Evolutionary conservation across 805 yeast species (phyloP).

Genomic region (Metschnikowia baotianmanensis): DNA sequence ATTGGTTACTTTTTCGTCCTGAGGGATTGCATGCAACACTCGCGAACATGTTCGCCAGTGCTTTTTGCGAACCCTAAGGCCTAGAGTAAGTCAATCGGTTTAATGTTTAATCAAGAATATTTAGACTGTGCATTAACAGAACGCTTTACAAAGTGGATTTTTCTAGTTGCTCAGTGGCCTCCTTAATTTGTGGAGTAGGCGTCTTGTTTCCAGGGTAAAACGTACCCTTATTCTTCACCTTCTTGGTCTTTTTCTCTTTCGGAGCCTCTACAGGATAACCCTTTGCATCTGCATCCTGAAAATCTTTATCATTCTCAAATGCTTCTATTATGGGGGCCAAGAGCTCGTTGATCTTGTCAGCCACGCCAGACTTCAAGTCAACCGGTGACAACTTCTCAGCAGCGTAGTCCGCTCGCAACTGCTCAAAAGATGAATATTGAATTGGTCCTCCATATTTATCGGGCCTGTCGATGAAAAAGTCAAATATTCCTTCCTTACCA

Average conservation of each 20-base stretch:
- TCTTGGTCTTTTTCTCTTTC: conserved; percentile 65
- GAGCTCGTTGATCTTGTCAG: conserved; percentile 76
- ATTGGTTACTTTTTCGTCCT: conserved; percentile 14
- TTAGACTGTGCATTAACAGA: not conserved
- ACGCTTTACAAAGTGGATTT: conserved; percentile 23
- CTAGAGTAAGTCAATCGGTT: not conserved
- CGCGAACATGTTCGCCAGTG: too few relatives aligned
- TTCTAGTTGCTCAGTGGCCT: conserved; percentile 34
- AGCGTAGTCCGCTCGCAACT: conserved; percentile 69
- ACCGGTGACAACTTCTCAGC: conserved; percentile 81
- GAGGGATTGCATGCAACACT: conserved; percentile 8
- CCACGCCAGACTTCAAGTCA: conserved; percentile 89
- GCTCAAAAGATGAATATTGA: conserved; percentile 62
- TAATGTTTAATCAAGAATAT: not conserved
- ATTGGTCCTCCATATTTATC: conserved; percentile 97
- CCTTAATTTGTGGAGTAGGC: conserved; percentile 20
- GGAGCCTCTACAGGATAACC: conserved; percentile 82
- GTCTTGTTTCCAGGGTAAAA: conserved; percentile 70
- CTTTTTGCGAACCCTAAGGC: too few relatives aligned
- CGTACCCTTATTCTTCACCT: conserved; percentile 85
- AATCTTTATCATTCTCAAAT: conserved; percentile 59
- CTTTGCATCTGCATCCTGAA: conserved; percentile 65
- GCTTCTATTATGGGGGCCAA: conserved; percentile 83
- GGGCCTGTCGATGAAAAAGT: conserved; percentile 81
- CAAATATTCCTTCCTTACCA: conserved; percentile 52